These are phyloP conservation scores for Salix suchowensis DNA, from an alignment of 345 rosid genomes.

Conservation along the genomic window DNA sequence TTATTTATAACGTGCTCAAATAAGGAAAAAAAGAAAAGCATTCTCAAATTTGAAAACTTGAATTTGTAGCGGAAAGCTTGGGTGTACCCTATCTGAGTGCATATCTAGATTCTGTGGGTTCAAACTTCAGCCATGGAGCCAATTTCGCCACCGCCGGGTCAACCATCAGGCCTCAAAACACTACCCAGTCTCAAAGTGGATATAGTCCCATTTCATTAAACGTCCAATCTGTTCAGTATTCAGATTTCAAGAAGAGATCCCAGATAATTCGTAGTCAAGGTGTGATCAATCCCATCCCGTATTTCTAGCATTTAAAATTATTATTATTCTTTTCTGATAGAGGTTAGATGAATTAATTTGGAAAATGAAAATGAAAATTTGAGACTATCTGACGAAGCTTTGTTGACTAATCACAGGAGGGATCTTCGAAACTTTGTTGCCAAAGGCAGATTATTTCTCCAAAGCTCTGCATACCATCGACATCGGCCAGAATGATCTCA, in stretches of 20 bases:
- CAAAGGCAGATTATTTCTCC: slow-evolving; percentile 39
- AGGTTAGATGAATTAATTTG: too few relatives aligned
- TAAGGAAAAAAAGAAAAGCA: not conserved
- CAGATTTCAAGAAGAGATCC: slow-evolving; percentile 44
- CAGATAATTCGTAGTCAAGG: slow-evolving; percentile 40
- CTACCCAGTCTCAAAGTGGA: slow-evolving; percentile 54
- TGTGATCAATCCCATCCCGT: slow-evolving; percentile 27
- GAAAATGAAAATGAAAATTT: not conserved
- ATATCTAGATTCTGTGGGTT: slow-evolving; percentile 55
- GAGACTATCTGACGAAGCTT: too few relatives aligned
- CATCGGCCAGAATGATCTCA: slow-evolving; percentile 73
- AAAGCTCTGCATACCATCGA: slow-evolving; percentile 54
- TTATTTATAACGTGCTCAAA: too few relatives aligned
- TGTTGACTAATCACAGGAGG: slow-evolving; percentile 1
- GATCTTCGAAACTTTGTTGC: slow-evolving; percentile 33
- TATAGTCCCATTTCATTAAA: slow-evolving; percentile 64
- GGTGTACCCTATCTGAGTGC: slow-evolving; percentile 53
- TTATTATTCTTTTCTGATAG: too few relatives aligned
- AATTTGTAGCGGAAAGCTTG: slow-evolving; percentile 42
- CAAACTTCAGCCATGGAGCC: slow-evolving; percentile 78
- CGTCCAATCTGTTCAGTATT: slow-evolving; percentile 59
- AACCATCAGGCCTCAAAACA: slow-evolving; percentile 55
- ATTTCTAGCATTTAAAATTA: too few relatives aligned
- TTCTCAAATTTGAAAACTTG: not conserved
- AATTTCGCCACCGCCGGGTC: slow-evolving; percentile 83